Evolutionary conservation across 108 stramenopile species (phyloP), one percentile per base, ranked within the genome.

Genomic region (Skeletonema grethae): DNA sequence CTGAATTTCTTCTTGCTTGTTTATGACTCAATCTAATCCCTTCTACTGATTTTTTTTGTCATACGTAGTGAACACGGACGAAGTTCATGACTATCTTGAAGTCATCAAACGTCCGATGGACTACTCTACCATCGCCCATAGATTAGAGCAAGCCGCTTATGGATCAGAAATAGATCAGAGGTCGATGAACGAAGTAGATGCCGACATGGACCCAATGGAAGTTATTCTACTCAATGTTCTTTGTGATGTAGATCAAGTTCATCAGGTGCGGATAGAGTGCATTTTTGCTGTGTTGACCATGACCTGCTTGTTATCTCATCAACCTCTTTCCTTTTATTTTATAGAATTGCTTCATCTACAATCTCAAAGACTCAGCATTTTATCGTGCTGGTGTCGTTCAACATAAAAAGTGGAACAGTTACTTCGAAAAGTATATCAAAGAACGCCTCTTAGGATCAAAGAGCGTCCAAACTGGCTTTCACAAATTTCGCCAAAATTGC

Each of bases 71-170:
- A 83, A 90, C 57, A 38, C 63, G 15, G 53, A 80, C 2, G 50
- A 53, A 32, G 74, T 88, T 39, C 72, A 70, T 0, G 85, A 75
- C 11, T 95, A 95, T 57, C 67, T 45, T 12, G 36, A 66, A 4
- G 45, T 69, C 7, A 53, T 81, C 39, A 30, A 56, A 24, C 29
- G 57, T 10, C 80, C 80, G 3, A 81, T 81, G 80, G 80, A 81
- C 46, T 81, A 77, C 53, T 41, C 62, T 11, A 81, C 80, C 24
- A 61, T 81, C 13, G 60, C 32, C 10, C 30, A 55, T 15, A 71
- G 71, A 43, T 46, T 81, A 16, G 65, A 81, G 36, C 18, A 16
- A 32, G 80, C 75, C 9, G 60, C 20, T 18, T 81, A 81, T 34
- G 18, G 64, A 77, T 7, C 66, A 82, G 50, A 79, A 67, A 36